Base-by-base conservation (phyloP, 768 basidiomycete species). In the Rickenella mellea region DNA sequence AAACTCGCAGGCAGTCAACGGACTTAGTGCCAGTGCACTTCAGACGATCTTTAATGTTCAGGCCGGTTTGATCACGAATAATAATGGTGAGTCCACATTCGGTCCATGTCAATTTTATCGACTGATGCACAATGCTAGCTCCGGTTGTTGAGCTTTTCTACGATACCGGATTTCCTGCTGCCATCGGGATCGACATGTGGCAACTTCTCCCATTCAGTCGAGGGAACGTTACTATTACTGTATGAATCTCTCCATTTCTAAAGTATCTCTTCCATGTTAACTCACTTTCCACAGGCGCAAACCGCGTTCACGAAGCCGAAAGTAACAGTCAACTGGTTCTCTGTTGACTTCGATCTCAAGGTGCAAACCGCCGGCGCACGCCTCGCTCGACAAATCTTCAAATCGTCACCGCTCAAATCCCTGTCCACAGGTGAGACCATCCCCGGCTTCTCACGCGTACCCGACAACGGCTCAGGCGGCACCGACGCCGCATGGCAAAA, bases 201-300 rank as follows among this genome's bases (percentile, higher is more conserved):
- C 65, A 66, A 41, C 62, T 78, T 12, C 62, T 78, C 4, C 74
- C 74, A 1, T 76, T 76, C 58, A 69, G 69, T 54, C 57, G 74
- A 21, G 76, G 76, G 5, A 64, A 51, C n/a, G 69, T 76, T 21
- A 59, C 58, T 37, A 69, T 75, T 49, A 66, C 57, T n/a, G n/a
- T n/a, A n/a, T n/a, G n/a, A n/a, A n/a, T n/a, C n/a, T n/a, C n/a
- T n/a, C n/a, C n/a, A n/a, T n/a, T n/a, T n/a, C n/a, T n/a, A n/a
- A n/a, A n/a, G n/a, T n/a, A n/a, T n/a, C n/a, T n/a, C n/a, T n/a
- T n/a, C n/a, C n/a, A n/a, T n/a, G n/a, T n/a, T n/a, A n/a, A n/a
- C n/a, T n/a, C n/a, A n/a, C n/a, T n/a, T n/a, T n/a, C n/a, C n/a
- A n/a, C n/a, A n/a, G 70, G 68, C 64, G 25, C 62, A 59, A 7